Evolutionary conservation across 75 land plant genomes (phyloP).

Genomic region (Isoetes taiwanensis): DNA sequence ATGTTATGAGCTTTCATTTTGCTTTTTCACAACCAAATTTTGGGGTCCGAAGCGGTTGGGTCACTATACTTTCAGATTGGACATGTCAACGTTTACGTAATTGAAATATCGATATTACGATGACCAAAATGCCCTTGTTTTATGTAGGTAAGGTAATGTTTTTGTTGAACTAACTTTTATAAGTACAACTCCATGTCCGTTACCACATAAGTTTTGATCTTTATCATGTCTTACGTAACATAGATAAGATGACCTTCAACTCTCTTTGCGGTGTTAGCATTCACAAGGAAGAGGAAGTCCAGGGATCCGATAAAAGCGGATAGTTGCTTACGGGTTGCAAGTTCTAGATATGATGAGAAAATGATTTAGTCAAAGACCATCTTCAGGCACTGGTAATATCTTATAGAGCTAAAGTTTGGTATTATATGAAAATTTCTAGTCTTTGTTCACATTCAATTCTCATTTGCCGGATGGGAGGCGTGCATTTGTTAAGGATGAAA

Average conservation of each 20-base stretch:
- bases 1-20: not conserved
- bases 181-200: not conserved
- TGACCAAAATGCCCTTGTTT: conserved; percentile 31
- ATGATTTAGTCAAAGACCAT: conserved; percentile 85
- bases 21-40: not conserved
- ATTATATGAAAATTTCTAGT: too few species aligned
- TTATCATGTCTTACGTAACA: not conserved
- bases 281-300: conserved; percentile 48
- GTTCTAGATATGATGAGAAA: conserved; percentile 50
- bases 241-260: not conserved
- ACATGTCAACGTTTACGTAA: conserved; percentile 38
- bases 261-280: conserved; percentile 51
- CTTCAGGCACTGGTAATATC: conserved; percentile 67
- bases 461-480: conserved; percentile 36
- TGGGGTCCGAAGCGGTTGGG: not conserved
- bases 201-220: not conserved
- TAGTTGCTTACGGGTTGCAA: conserved; percentile 37
- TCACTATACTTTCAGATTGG: conserved; percentile 23
- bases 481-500: conserved; percentile 25
- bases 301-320: conserved; percentile 35
- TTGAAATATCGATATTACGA: conserved; percentile 35
- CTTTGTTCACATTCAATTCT: not conserved
- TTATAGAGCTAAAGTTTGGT: too few species aligned
- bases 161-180: not conserved
- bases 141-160: conserved; percentile 23